Conservation (phyloP, 176 grass and related monocot genomes). For the Triticum timopheevii region DNA sequence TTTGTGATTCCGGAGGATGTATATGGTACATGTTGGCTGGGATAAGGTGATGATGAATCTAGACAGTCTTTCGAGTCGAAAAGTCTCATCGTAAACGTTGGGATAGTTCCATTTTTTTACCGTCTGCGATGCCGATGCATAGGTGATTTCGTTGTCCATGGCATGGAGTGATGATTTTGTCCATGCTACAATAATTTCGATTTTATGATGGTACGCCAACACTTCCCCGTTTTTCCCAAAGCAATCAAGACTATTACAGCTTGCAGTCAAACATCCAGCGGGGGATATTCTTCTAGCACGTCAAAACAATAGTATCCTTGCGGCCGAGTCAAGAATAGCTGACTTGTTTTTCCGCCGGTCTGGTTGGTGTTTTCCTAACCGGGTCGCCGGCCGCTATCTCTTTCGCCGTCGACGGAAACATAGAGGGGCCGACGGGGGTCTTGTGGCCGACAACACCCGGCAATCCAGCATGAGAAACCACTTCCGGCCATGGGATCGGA, state of each 20-base stretch:
- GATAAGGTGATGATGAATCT: not conserved
- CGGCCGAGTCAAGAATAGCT: no score
- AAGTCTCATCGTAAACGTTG: no score
- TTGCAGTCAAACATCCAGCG: not conserved
- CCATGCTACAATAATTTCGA: not conserved
- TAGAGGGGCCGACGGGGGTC: no score
- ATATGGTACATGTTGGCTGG: not conserved
- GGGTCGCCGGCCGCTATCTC: no score
- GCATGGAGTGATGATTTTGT: not conserved
- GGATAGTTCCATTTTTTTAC: not conserved
- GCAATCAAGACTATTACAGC: not conserved
- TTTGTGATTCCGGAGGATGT: not conserved
- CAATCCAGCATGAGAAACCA: no score
- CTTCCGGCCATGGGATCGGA: not conserved
- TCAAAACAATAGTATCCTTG: not conserved
- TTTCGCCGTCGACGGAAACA: no score
- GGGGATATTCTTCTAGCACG: no score
- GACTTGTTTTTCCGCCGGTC: no score
- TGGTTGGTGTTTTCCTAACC: no score
- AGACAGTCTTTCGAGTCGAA: not conserved
- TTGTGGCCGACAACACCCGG: no score
- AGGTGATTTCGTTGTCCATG: not conserved
- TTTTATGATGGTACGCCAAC: not conserved
- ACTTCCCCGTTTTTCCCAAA: not conserved
- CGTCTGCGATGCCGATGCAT: not conserved